Conservation (phyloP, 495 filamentous ascomycete genomes). For the Penicillium psychrofluorescens region DNA sequence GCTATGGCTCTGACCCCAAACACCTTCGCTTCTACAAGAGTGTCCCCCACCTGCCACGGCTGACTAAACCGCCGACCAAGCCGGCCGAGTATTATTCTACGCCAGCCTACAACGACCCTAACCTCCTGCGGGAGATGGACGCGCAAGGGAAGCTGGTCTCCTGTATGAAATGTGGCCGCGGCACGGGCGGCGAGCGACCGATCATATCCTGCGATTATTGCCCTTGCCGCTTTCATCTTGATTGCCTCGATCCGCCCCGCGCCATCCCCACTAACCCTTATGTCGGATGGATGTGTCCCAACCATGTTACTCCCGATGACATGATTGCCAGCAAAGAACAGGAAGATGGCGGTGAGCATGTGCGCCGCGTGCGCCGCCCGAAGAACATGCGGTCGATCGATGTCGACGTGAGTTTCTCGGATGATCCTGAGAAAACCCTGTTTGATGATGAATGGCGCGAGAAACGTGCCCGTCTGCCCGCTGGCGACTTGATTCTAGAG, state of each 20-base stretch:
- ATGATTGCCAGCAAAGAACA: constrained; percentile 31
- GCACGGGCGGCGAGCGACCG: constrained; percentile 45
- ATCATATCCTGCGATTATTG: constrained; percentile 83
- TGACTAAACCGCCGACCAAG: constrained; percentile 18
- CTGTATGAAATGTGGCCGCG: constrained; percentile 62
- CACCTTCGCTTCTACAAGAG: constrained; percentile 11
- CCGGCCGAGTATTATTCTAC: neutral
- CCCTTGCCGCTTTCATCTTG: constrained; percentile 75
- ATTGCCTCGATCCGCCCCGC: constrained; percentile 82
- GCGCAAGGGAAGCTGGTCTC: constrained; percentile 60
- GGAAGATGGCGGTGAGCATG: constrained; percentile 34
- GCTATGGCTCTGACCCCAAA: constrained; percentile 3
- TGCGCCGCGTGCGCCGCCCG: constrained; percentile 48
- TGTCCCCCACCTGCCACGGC: constrained; percentile 21
- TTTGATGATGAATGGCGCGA: constrained; percentile 17
- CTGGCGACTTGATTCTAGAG: constrained; percentile 13
- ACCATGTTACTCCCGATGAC: constrained; percentile 64
- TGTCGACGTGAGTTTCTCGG: constrained; percentile 4
- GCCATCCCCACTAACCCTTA: constrained; percentile 62
- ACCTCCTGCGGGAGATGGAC: constrained; percentile 54
- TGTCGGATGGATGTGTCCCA: constrained; percentile 81
- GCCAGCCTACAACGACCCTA: constrained; percentile 13
- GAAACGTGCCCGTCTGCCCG: constrained; percentile 5
- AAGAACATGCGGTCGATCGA: constrained; percentile 18
- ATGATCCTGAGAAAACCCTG: constrained; percentile 6